Percentiles rank a stretch among this genome's conserved stretches.
Evolutionary conservation across 352 stramenopile genomes (phyloP).

Genomic region (Globisporangium alternatum): DNA sequence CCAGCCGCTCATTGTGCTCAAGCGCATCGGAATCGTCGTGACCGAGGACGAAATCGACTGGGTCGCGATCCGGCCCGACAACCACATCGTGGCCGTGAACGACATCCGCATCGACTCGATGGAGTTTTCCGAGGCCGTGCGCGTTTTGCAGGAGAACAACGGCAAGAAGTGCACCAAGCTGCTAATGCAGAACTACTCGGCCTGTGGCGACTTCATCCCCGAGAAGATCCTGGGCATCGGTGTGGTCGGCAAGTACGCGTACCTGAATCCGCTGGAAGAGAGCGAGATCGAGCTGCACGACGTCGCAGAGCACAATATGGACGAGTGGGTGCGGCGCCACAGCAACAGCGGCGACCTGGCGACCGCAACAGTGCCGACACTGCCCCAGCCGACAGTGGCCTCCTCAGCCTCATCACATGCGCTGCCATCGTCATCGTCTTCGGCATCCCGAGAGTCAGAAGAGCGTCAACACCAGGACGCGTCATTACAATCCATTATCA

Average conservation of each 20-base stretch:
- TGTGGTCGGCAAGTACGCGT: conserved; percentile 80
- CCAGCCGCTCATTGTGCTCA: conserved; percentile 81
- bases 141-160: conserved; percentile 84
- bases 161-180: conserved; percentile 83
- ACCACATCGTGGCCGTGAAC: conserved; percentile 87
- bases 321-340: conserved; percentile 49
- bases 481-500: conserved; percentile 13
- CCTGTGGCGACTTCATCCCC: conserved; percentile 82
- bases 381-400: conserved; percentile 3
- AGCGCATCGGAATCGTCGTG: conserved; percentile 78
- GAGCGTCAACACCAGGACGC: conserved; percentile 6
- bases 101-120: conserved; percentile 84
- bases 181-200: conserved; percentile 87
- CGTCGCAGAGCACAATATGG: conserved; percentile 47
- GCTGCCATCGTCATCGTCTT: not conserved
- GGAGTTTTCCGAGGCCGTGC: conserved; percentile 75
- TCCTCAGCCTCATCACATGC: not conserved
- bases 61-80: conserved; percentile 72
- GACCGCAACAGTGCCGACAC: conserved; percentile 21
- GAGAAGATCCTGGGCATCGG: conserved; percentile 84
- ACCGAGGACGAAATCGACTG: conserved; percentile 77
- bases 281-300: conserved; percentile 27
- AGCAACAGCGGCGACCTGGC: conserved; percentile 26
- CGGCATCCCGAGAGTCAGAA: not conserved
- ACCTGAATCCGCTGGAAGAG: conserved; percentile 56